Base-by-base conservation (phyloP, 345 rosid species). In the Eucalyptus victrix region DNA sequence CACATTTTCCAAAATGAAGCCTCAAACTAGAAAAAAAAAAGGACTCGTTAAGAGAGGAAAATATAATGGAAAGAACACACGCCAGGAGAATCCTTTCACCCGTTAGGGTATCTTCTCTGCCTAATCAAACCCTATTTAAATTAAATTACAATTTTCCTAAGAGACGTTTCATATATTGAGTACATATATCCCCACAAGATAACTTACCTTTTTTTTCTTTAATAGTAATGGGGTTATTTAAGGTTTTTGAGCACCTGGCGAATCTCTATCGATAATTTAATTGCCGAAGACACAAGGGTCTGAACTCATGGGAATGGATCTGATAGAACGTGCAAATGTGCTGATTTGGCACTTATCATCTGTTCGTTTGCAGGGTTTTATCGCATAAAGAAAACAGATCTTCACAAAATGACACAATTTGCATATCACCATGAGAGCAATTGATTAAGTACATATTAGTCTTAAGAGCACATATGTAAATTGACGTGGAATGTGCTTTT, bases 281-380 rank as follows among this genome's bases (percentile, higher is more conserved):
- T 18, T 19, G 23, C 26, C 24, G 13, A 0, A 37, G 0, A 18
- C 14, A 17, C 81, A 72, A 8, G 13, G 13, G 4, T 1, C 81
- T 34, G 12, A 1, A 9, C 26, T 18, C 81, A 0, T 34, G 8
- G 21, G 44, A 11, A 8, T 72, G 44, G 24, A 6, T 37, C 44
- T 0, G 40, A 69, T 0, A 69, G 80, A 72, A 72, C 0, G 45
- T 0, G 15, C 81, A 37, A 6, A 37, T 10, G 12, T 21, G 28
- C 12, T 76, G 45, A 76, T 40, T 37, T 0, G 5, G 42, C 24
- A 19, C 83, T 19, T 19, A 37, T 4, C 10, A 0, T 1, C 1
- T 9, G 80, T 32, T 17, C 42, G 23, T 37, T 37, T 37, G 83
- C 83, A 21, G 2, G 21, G 83, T 0, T 2, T 37, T 72, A 72